Base-by-base conservation (phyloP, 805 yeast genomes). In the Lipomyces mesembrius region DNA sequence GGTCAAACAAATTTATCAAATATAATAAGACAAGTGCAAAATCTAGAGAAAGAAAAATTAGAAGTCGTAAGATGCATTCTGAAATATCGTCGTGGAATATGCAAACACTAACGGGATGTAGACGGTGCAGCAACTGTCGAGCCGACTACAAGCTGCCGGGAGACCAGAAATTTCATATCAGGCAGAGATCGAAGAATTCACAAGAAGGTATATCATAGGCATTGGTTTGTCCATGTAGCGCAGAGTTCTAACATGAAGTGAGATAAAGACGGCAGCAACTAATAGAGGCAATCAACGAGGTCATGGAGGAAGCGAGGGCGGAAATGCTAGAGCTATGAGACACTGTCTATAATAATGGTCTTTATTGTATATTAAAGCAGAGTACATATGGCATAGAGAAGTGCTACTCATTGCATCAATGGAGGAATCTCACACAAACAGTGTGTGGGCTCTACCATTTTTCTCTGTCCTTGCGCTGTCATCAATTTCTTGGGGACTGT, bases 271-370 rank as follows among this genome's bases (percentile, higher is more conserved):
- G 61, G 54, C 49, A 37, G 32, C 46, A 12, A 20, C 20, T 68
- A n/a, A 53, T 68, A 7, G 62, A 63, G 3, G n/a, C 39, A 12
- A 66, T 68, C 25, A 68, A 68, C 58, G 70, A 55, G 2, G 64
- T 49, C 8, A 68, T 68, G 71, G 67, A 66, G 35, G 71, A 68
- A 12, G 67, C 64, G 17, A 52, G 65, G n/a, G 71, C 63, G 17
- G 71, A 68, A 52, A 68, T 68, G 63, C 34, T 65, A 34, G 71
- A 67, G 25, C 37, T 67, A 35, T 62, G 37, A 56, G 27, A 32
- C 17, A 11, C 27, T 20, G 29, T 25, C 32, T 6, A 25, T 52
- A 4, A 5, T 6, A 35, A 52, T 25, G 9, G 34, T 52, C 14
- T 52, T 52, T 14, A 25, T 25, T 52, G 17, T 52, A 22, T 8